These are phyloP conservation scores for Avicennia marina DNA, from an alignment of 257 asterid genomes.

Conservation along the genomic window DNA sequence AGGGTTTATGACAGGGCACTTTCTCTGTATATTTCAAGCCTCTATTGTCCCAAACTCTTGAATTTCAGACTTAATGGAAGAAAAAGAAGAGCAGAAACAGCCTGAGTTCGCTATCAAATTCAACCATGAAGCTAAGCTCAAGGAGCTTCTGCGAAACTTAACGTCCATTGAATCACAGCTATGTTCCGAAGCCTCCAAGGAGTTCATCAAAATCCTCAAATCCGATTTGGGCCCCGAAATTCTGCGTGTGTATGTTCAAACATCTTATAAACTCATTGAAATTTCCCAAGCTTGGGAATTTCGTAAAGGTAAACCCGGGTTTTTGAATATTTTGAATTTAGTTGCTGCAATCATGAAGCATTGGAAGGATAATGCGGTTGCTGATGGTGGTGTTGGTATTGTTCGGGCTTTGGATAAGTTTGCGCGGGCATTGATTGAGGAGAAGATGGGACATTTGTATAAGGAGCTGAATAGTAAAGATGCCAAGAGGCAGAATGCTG, in stretches of 20 bases:
- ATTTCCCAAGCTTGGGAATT: constrained; percentile 73
- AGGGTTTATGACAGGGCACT: too few relatives aligned
- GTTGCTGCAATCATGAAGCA: constrained; percentile 50
- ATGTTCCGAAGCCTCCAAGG: constrained; percentile 59
- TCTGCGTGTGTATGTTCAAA: constrained; percentile 31
- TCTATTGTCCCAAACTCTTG: too few relatives aligned
- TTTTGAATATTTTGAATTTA: constrained; percentile 41
- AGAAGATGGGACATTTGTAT: constrained; percentile 60
- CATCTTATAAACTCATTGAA: constrained; percentile 58
- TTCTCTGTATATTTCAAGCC: too few relatives aligned
- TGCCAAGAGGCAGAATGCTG: constrained; percentile 60
- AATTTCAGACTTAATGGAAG: constrained; percentile 16
- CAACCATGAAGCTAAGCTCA: constrained; percentile 61
- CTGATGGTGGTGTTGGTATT: constrained; percentile 17
- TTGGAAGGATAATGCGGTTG: constrained; percentile 23
- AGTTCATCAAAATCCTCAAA: constrained; percentile 54
- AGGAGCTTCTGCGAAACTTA: constrained; percentile 68
- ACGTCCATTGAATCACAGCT: constrained; percentile 54
- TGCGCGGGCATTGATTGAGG: constrained; percentile 47
- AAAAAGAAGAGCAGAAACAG: constrained; percentile 12
- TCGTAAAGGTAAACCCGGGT: constrained; percentile 56
- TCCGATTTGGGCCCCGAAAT: constrained; percentile 55
- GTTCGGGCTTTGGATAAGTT: constrained; percentile 51
- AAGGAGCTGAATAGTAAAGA: constrained; percentile 72
- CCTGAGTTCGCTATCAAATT: constrained; percentile 25